Conservation (phyloP, 345 rosid genomes). For the Citrus inodora region DNA sequence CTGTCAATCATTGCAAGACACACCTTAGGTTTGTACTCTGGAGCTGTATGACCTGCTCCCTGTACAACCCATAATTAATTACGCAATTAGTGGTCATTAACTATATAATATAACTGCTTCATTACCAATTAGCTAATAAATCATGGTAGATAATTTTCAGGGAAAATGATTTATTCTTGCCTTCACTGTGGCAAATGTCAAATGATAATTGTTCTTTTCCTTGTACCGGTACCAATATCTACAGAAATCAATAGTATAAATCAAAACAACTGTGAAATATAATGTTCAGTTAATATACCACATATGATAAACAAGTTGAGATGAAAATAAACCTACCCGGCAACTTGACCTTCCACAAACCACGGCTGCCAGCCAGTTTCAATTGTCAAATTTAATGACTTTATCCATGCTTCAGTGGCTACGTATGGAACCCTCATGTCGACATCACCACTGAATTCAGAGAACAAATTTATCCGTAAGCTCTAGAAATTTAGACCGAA, state of each 20-base stretch:
- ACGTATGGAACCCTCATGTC: constrained; percentile 32
- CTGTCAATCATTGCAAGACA: constrained; percentile 31
- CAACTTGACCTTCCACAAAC: constrained; percentile 31
- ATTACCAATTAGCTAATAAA: too few relatives aligned
- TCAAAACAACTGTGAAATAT: too few relatives aligned
- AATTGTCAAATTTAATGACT: too few relatives aligned
- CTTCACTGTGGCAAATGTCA: constrained; percentile 36
- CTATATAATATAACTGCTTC: too few relatives aligned
- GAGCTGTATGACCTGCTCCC: constrained; percentile 42
- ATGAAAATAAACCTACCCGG: constrained; percentile 24
- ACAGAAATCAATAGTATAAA: too few relatives aligned
- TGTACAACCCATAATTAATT: neutral
- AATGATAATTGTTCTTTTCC: neutral
- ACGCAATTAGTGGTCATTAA: too few relatives aligned
- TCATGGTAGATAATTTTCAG: too few relatives aligned
- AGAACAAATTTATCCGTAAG: too few relatives aligned
- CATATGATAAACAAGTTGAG: too few relatives aligned
- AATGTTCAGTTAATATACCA: too few relatives aligned
- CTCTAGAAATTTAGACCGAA: too few relatives aligned
- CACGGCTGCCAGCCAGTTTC: constrained; percentile 31
- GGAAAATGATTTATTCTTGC: constrained; percentile 4
- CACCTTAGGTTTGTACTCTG: constrained; percentile 32
- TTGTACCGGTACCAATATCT: too few relatives aligned
- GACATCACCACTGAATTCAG: constrained; percentile 28
- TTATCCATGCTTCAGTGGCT: constrained; percentile 31